phyloP scores from a whole-genome alignment of 805 yeast species.

The Zygosaccharomyces siamensis region DNA sequence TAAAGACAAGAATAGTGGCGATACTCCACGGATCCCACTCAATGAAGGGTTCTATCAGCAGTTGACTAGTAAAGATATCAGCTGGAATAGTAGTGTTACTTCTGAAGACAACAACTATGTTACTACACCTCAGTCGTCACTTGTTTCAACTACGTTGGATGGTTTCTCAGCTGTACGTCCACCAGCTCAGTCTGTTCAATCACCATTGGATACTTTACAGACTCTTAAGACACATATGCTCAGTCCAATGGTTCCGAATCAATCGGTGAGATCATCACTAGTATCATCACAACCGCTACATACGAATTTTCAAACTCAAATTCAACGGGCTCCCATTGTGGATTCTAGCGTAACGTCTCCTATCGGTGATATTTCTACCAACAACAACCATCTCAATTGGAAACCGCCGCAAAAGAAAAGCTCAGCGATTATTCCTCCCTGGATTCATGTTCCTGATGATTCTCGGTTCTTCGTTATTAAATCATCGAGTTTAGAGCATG shows the following conservation, averaged over 20 bases:
- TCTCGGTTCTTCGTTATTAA: slow-evolving; percentile 50
- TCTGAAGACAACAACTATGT: slow-evolving; percentile 1
- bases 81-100: not conserved
- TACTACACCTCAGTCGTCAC: not conserved
- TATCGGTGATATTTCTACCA: not conserved
- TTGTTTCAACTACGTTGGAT: not conserved
- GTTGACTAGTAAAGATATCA: not conserved
- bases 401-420: slow-evolving; percentile 3
- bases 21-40: not conserved
- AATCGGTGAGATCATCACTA: not conserved
- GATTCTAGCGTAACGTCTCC: not conserved
- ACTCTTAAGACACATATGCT: not conserved
- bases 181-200: not conserved
- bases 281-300: not conserved
- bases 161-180: not conserved
- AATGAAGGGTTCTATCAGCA: not conserved
- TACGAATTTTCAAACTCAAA: not conserved
- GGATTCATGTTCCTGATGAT: slow-evolving; percentile 30
- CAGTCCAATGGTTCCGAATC: not conserved
- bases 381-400: not conserved
- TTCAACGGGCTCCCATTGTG: not conserved
- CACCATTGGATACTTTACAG: not conserved
- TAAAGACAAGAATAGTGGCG: not conserved
- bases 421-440: slow-evolving; percentile 23
- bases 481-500: slow-evolving; percentile 46